These are phyloP conservation scores for Exophiala sp. DNA, from an alignment of 2,329 filamentous ascomycete genomes.

Conservation along the genomic window DNA sequence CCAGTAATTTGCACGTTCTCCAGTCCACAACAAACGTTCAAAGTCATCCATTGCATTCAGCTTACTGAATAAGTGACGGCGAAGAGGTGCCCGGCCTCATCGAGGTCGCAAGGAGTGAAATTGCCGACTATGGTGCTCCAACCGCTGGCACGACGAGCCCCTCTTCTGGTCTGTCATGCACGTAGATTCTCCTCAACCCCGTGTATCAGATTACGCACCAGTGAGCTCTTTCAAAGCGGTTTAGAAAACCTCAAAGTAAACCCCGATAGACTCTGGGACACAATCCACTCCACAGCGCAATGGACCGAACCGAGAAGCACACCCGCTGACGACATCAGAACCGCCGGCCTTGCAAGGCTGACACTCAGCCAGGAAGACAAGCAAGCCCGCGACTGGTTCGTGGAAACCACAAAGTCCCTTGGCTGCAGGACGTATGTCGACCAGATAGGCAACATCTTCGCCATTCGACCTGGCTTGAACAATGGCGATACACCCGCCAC, in stretches of 20 bases:
- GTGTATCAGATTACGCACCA: slow-evolving; percentile 5
- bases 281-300: slow-evolving; percentile 20
- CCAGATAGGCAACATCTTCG: slow-evolving; percentile 77
- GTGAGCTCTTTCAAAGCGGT: slow-evolving; percentile 8
- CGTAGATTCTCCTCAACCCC: slow-evolving; percentile 8
- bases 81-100: too few species aligned
- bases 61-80: too few species aligned
- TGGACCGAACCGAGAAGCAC: slow-evolving; percentile 14
- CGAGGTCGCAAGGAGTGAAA: too few species aligned
- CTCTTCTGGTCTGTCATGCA: too few species aligned
- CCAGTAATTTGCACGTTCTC: too few species aligned
- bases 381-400: slow-evolving; percentile 71
- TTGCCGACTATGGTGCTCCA: too few species aligned
- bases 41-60: too few species aligned
- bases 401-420: slow-evolving; percentile 57
- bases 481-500: slow-evolving; percentile 46
- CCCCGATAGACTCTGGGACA: slow-evolving; percentile 18
- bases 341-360: slow-evolving; percentile 47
- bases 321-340: slow-evolving; percentile 11
- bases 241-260: slow-evolving; percentile 12
- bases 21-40: too few species aligned
- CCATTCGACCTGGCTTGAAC: slow-evolving; percentile 60
- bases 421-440: slow-evolving; percentile 68
- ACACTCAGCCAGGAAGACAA: slow-evolving; percentile 70
- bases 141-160: too few species aligned